Evolutionary conservation across 1,139 yeast species (phyloP), one percentile per base, ranked within the genome.

Genomic region (Candida pseudocylindracea): DNA sequence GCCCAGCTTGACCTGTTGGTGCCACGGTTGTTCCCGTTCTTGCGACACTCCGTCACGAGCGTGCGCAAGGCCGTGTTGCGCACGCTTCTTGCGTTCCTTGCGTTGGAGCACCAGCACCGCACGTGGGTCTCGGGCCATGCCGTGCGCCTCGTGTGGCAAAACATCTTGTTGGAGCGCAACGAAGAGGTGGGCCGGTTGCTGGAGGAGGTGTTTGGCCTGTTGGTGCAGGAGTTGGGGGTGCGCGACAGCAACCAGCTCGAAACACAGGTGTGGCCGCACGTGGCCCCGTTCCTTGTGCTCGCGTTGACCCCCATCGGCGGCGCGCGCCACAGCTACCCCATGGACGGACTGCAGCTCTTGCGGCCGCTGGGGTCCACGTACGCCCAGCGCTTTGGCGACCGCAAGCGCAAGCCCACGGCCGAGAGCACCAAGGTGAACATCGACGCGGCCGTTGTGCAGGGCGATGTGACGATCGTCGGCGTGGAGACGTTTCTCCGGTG

Each of bases 261-360:
- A 8, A 29, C 30, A 38, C 35, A 33, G 29, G 63, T 74, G 36
- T 46, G 54, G 5, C 54, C 56, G 5, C 83, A 75, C 42, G 53
- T 69, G 39, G 59, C 58, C 29, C 72, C 92, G 1, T 57, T 81
- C 33, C 53, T 81, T 33, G 65, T 72, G 10, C 58, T 91, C 32
- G 49, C 83, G 32, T 74, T 80, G 75, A 88, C 96, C 0, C 98
- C 98, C 5, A 76, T 91, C 39, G 98, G 99, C 38, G 71, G 83
- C 35, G 79, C 93, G 2, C 71, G 98, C 40, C 80, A 76, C 48
- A 78, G 75, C 42, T 88, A 80, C 51, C 69, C 71, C 31, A 80
- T 91, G 93, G 74, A 80, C 42, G 60, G 81, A 0, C 55, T 62
- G 12, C 60, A 72, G 34, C 67, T 88, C 31, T 57, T 88, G 48